phyloP scores from a whole-genome alignment of 2,329 filamentous ascomycete genomes.

The Xenosphaeropsis pyriputrescens region DNA sequence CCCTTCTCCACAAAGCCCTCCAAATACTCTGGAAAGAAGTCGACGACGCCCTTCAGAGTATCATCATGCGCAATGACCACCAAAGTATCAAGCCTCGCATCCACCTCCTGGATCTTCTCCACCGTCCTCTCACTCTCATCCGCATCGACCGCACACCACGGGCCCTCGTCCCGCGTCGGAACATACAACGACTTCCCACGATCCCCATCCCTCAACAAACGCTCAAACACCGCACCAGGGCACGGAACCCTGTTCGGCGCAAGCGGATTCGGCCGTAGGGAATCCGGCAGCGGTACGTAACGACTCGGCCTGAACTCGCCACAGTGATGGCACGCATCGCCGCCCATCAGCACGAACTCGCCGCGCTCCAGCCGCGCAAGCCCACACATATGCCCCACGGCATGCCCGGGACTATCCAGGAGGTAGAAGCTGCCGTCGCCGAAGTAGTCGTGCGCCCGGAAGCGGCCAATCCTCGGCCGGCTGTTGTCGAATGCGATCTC shows the following conservation, averaged over 20 bases:
- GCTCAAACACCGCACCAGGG: constrained; percentile 23
- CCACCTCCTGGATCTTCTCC: constrained; percentile 27
- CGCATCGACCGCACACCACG: constrained; percentile 10
- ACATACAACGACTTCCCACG: constrained; percentile 17
- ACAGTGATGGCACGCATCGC: constrained; percentile 29
- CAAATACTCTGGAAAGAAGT: constrained; percentile 32
- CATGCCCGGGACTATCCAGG: constrained; percentile 36
- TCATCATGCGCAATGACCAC: constrained; percentile 31
- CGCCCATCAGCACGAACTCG: constrained; percentile 33
- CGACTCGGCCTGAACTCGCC: constrained; percentile 28
- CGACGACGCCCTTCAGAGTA: constrained; percentile 22
- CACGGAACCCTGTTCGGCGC: constrained; percentile 17
- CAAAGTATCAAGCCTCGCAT: constrained; percentile 27
- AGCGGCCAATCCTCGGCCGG: constrained; percentile 27
- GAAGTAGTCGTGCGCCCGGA: constrained; percentile 34
- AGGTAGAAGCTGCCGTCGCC: constrained; percentile 39
- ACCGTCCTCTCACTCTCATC: constrained; percentile 23
- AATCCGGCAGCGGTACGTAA: constrained; percentile 22
- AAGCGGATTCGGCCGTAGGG: constrained; percentile 24
- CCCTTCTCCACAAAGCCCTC: constrained; percentile 30
- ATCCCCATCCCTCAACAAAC: constrained; percentile 20
- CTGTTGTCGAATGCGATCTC: constrained; percentile 17
- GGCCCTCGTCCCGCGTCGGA: constrained; percentile 8
- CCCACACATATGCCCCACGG: constrained; percentile 31
- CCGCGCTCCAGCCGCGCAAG: constrained; percentile 26